Percentiles rank a stretch among this genome's conserved stretches.
These are phyloP conservation scores for Penicillium canariense DNA, from an alignment of 495 filamentous ascomycete species.

Conservation along the genomic window DNA sequence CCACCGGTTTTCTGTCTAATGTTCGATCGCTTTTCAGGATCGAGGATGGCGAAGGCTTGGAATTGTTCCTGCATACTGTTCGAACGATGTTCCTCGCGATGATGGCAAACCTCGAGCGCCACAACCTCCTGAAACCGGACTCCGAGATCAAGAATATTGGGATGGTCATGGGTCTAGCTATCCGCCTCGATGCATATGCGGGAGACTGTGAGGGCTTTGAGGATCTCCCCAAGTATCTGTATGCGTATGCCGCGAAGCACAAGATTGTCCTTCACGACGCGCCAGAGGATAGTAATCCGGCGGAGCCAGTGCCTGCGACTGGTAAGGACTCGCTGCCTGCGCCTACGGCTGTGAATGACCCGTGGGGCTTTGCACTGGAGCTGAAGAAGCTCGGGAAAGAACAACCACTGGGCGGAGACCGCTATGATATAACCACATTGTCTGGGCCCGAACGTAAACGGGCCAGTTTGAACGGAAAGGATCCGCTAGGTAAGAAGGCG, in stretches of 20 bases:
- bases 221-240: not conserved
- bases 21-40: slow-evolving; percentile 8
- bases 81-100: slow-evolving; percentile 32
- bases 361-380: slow-evolving; percentile 19
- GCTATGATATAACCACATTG: slow-evolving; percentile 25
- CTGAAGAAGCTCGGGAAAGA: slow-evolving; percentile 9
- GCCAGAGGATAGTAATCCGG: not conserved
- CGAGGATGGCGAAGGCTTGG: slow-evolving; percentile 23
- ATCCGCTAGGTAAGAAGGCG: slow-evolving; percentile 18
- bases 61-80: slow-evolving; percentile 15
- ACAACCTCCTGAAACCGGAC: slow-evolving; percentile 24
- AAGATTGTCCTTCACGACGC: not conserved
- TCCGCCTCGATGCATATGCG: not conserved
- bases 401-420: slow-evolving; percentile 22
- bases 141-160: slow-evolving; percentile 35
- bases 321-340: slow-evolving; percentile 14
- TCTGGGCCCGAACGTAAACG: slow-evolving; percentile 19
- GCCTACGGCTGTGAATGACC: slow-evolving; percentile 17
- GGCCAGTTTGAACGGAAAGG: slow-evolving; percentile 19
- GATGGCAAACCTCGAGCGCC: slow-evolving; percentile 27
- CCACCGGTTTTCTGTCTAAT: not conserved
- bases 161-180: slow-evolving; percentile 25
- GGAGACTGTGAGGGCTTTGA: not conserved
- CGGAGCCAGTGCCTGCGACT: not conserved
- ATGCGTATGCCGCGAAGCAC: slow-evolving; percentile 3